phyloP scores from a whole-genome alignment of 2,329 filamentous ascomycete species.

The Xylariaceae sp. region DNA sequence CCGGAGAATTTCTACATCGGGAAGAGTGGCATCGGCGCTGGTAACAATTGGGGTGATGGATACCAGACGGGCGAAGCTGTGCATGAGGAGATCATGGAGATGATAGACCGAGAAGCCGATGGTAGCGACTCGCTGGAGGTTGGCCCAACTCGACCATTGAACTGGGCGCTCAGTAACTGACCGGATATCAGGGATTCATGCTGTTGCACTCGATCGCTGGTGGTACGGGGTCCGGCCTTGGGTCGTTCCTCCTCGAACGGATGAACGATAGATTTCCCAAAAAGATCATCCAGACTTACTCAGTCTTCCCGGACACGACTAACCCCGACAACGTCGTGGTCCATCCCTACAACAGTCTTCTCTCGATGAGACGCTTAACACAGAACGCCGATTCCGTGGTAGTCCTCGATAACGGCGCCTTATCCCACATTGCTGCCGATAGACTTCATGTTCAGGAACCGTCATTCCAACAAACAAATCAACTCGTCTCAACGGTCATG shows the following conservation, averaged over 20 bases:
- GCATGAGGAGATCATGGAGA: slow-evolving; percentile 96
- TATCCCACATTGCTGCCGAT: slow-evolving; percentile 91
- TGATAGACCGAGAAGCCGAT: slow-evolving; percentile 98
- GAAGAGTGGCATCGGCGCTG: slow-evolving; percentile 87
- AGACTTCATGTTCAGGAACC: slow-evolving; percentile 91
- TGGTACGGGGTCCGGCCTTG: slow-evolving; percentile 91
- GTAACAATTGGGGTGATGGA: slow-evolving; percentile 97
- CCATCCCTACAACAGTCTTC: slow-evolving; percentile 94
- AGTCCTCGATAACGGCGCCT: slow-evolving; percentile 90
- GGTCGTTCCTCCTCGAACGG: slow-evolving; percentile 88
- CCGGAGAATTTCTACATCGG: slow-evolving; percentile 98
- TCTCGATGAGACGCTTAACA: slow-evolving; percentile 84
- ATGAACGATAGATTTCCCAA: slow-evolving; percentile 98
- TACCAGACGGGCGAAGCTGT: slow-evolving; percentile 90
- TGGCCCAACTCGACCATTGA: too few relatives aligned
- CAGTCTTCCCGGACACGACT: slow-evolving; percentile 92
- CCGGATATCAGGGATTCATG: slow-evolving; percentile 76
- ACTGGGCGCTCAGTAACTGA: too few relatives aligned
- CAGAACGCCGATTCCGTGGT: slow-evolving; percentile 98
- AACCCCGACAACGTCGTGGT: slow-evolving; percentile 87
- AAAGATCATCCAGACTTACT: slow-evolving; percentile 98
- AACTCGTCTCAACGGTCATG: slow-evolving; percentile 97
- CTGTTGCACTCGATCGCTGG: slow-evolving; percentile 96
- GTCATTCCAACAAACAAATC: slow-evolving; percentile 95
- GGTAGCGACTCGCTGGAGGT: slow-evolving; percentile 96